Evolutionary conservation across 169 alveolate genomes (phyloP), one percentile per base, ranked within the genome.

Genomic region (Cryptosporidium ubiquitum): DNA sequence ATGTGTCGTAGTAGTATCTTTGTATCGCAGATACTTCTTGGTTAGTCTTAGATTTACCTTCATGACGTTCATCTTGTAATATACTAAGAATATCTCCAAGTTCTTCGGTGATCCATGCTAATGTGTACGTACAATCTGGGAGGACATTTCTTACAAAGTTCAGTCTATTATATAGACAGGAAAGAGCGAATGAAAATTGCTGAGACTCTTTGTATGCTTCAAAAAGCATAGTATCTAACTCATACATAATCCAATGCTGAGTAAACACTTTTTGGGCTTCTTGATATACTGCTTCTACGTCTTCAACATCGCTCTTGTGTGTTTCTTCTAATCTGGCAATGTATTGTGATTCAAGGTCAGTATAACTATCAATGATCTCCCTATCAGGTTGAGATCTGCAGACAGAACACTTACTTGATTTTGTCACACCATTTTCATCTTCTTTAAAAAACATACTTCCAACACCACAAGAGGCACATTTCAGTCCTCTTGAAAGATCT

Each of bases 51-150:
- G 55, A 58, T 49, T 40, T 40, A 42, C 52, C 37, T 33, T 57
- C 33, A 6, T 58, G 79, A 73, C 55, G 71, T 16, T 73, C 85
- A 23, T 73, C 85, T 42, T 73, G 85, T 33, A 73, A 73, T 33
- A 79, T 64, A 61, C 79, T 79, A 12, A 79, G 49, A 26, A 91
- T 91, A 70, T 94, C 97, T 1, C 95, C 97, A 39, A 93, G 91
- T 44, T 94, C 97, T 68, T 94, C 97, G 44, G 93, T 92, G 85
- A 94, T 91, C 95, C 94, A 94, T 39, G 97, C 97, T n/a, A 94
- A 73, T 26, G 94, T 91, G 91, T 94, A 94, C 39, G 93, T 89
- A 39, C 96, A 95, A 42, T 96, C 92, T 6, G 94, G 94, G 37
- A 92, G 84, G 29, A 86, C 93, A 37, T 85, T 92, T 16, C 92